Evolutionary conservation across 73 alveolate species (phyloP).

Genomic region (Breviolum minutum): DNA sequence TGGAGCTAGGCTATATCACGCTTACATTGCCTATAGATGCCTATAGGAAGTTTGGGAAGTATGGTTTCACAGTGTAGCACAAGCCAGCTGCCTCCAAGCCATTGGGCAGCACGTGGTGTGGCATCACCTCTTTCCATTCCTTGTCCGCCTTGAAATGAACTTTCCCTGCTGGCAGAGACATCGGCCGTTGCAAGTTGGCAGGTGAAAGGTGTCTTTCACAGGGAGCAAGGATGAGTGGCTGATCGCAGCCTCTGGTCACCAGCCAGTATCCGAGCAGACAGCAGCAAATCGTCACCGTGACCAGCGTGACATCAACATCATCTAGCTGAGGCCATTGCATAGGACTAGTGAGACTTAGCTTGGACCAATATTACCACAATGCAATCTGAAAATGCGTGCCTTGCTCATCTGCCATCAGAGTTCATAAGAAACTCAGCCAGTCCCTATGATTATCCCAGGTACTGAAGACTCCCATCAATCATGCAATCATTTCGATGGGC

Average conservation of each 20-base stretch:
- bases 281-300: neutral
- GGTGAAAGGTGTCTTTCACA: neutral
- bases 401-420: neutral
- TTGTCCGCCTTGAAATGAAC: constrained; percentile 61
- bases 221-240: neutral
- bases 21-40: too few species aligned
- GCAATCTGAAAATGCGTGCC: neutral
- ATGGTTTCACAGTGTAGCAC: too few species aligned
- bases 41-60: too few species aligned
- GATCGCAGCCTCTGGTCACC: neutral
- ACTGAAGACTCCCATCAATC: too few species aligned
- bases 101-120: constrained; percentile 54
- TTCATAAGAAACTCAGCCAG: too few species aligned
- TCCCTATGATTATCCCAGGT: too few species aligned
- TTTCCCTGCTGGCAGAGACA: constrained; percentile 65
- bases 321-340: neutral
- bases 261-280: constrained; percentile 4
- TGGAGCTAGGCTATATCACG: too few species aligned
- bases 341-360: neutral
- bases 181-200: neutral
- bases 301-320: neutral
- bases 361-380: neutral
- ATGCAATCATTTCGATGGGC: too few species aligned
- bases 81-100: constrained; percentile 16
- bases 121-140: constrained; percentile 41